Conservation (phyloP, 495 filamentous ascomycete genomes). For the Trichoderma orchidacearum region DNA sequence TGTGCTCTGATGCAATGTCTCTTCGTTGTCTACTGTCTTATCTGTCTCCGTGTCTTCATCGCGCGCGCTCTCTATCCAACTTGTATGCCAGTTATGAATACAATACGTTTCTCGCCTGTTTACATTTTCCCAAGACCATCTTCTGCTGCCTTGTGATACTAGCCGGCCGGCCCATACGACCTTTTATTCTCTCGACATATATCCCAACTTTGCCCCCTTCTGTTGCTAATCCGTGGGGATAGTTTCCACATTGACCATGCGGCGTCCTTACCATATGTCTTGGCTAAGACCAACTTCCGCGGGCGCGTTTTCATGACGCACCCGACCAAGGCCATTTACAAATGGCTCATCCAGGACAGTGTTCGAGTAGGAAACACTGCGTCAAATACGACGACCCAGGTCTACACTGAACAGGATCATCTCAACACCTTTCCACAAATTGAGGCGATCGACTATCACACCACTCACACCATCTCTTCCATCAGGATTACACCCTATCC, state of each 20-base stretch:
- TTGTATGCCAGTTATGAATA: slow-evolving; percentile 4
- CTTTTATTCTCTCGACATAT: neutral
- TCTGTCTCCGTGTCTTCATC: neutral
- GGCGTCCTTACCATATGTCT: slow-evolving; percentile 87
- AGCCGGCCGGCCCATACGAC: neutral
- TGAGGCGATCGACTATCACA: slow-evolving; percentile 96
- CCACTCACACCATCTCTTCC: slow-evolving; percentile 88
- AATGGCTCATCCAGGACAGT: slow-evolving; percentile 95
- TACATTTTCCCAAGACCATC: neutral
- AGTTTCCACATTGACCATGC: slow-evolving; percentile 98
- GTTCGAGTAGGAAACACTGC: slow-evolving; percentile 77
- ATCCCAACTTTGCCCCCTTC: neutral
- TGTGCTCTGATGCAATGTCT: neutral
- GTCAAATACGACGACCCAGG: slow-evolving; percentile 54
- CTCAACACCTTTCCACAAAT: slow-evolving; percentile 83
- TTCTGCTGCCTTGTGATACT: neutral
- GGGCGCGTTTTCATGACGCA: slow-evolving; percentile 98
- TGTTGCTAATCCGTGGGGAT: slow-evolving; percentile 14
- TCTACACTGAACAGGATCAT: slow-evolving; percentile 92
- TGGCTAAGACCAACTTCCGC: slow-evolving; percentile 94
- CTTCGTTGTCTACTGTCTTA: neutral
- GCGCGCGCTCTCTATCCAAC: neutral
- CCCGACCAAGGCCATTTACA: slow-evolving; percentile 98
- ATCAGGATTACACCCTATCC: slow-evolving; percentile 96
- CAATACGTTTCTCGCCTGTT: neutral